Evolutionary conservation across 1,139 yeast species (phyloP).

Genomic region (Ogataea hybrid): DNA sequence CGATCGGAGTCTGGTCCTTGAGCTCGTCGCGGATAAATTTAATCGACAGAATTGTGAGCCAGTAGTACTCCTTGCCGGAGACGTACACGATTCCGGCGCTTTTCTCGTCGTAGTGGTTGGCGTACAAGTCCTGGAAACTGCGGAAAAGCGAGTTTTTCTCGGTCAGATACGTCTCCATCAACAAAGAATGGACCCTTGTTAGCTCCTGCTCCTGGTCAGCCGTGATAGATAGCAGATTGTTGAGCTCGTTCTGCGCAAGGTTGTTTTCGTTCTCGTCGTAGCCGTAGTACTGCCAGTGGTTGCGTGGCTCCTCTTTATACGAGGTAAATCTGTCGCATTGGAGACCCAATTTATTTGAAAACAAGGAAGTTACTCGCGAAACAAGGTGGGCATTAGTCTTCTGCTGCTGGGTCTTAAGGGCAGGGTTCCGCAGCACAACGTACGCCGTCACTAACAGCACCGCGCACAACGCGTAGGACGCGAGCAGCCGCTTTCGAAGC

Average conservation of each 20-base stretch:
- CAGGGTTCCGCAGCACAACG: slow-evolving; percentile 6
- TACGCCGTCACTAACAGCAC: slow-evolving; percentile 6
- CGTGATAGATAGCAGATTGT: slow-evolving; percentile 22
- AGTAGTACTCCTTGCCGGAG: slow-evolving; percentile 28
- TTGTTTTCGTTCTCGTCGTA: slow-evolving; percentile 23
- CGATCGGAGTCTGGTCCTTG: slow-evolving; percentile 28
- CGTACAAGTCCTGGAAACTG: slow-evolving; percentile 4
- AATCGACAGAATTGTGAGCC: slow-evolving; percentile 30
- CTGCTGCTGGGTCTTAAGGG: slow-evolving; percentile 16
- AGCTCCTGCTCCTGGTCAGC: slow-evolving; percentile 25
- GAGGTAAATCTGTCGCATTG: slow-evolving; percentile 24
- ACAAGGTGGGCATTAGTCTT: slow-evolving; percentile 13
- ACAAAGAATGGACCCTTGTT: slow-evolving; percentile 17
- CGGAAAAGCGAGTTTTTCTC: slow-evolving; percentile 13
- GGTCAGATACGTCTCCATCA: slow-evolving; percentile 17
- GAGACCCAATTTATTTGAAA: slow-evolving; percentile 18
- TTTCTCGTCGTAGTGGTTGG: slow-evolving; percentile 13
- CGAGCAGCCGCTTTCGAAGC: slow-evolving; percentile 8
- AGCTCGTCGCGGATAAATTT: slow-evolving; percentile 28
- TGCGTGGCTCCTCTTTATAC: slow-evolving; percentile 19
- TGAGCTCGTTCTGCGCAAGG: slow-evolving; percentile 20
- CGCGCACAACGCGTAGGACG: slow-evolving; percentile 6
- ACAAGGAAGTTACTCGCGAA: slow-evolving; percentile 19
- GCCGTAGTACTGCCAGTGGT: slow-evolving; percentile 32
- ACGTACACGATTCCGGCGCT: slow-evolving; percentile 30